Base-by-base conservation (phyloP, 257 asterid species). In the Solanum chaucha region DNA sequence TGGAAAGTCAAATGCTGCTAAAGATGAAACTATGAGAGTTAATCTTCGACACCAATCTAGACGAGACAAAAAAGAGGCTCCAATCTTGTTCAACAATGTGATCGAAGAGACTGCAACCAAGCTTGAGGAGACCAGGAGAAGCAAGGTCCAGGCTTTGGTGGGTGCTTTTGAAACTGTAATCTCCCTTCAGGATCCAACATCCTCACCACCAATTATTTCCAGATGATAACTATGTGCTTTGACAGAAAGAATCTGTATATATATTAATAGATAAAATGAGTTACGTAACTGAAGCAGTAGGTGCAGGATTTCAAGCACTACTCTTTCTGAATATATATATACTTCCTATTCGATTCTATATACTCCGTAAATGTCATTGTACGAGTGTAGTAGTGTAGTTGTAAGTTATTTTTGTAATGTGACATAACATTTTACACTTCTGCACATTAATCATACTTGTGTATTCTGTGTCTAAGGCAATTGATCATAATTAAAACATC, bases 141-240 rank as follows among this genome's bases (percentile, higher is more conserved):
- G 92, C 90, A 90, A 85, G 86, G 97, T 94, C 88, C 90, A 82
- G 91, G 95, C 97, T 41, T 94, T 94, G 87, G 95, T 94, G 35
- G 94, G 94, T 82, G 95, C 94, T 8, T 93, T 94, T 77, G 94
- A 93, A 80, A 88, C 91, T 11, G 93, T 94, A 72, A 94, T 94
- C 82, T 90, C 95, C 26, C 88, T 88, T 89, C 96, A 92, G 90
- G 92, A 93, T 84, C 64, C 41, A 26, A 14, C 41, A 36, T 65
- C 87, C 40, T 15, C 80, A 5, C 87, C 81, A 3, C 77, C 77
- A 84, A 59, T 34, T 48, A 80, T 28, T 32, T 84, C 58, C 38
- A 84, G 81, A 84, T 84, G 65, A 38, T 84, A 46, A 28, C 68
- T 17, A 17, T 17, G 41, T 80, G 26, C 28, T 48, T 28, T 46